Percentiles rank a stretch among this genome's conserved stretches.
phyloP scores from a whole-genome alignment of 2,329 filamentous ascomycete genomes.

The Diaporthe australafricana region DNA sequence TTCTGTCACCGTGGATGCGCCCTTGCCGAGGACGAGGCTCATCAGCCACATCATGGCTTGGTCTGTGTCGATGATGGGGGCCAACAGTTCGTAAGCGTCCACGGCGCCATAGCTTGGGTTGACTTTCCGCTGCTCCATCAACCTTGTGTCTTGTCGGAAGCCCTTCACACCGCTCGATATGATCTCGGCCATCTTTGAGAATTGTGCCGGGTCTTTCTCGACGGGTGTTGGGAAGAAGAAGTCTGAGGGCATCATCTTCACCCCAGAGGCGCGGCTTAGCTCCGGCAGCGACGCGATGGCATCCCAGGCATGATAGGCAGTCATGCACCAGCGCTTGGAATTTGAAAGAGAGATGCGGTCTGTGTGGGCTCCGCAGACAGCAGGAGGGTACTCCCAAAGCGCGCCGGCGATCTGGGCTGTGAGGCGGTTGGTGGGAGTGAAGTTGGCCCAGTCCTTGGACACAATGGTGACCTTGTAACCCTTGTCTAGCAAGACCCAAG shows the following conservation, averaged over 20 bases:
- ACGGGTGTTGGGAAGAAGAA: conserved; percentile 53
- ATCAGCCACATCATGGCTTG: conserved; percentile 55
- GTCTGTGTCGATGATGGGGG: conserved; percentile 60
- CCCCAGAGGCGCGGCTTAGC: conserved; percentile 48
- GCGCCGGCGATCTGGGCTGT: conserved; percentile 60
- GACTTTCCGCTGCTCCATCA: conserved; percentile 50
- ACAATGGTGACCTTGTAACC: conserved; percentile 58
- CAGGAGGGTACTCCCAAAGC: conserved; percentile 59
- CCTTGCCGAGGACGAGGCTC: conserved; percentile 54
- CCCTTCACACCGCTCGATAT: conserved; percentile 51
- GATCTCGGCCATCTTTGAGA: conserved; percentile 54
- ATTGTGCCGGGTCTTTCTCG: conserved; percentile 48
- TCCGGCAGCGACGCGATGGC: conserved; percentile 50
- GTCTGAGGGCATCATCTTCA: conserved; percentile 51
- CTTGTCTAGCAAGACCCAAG: conserved; percentile 57
- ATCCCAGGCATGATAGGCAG: conserved; percentile 54
- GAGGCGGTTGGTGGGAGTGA: conserved; percentile 49
- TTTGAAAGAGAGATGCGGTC: conserved; percentile 53
- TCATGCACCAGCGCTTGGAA: conserved; percentile 55
- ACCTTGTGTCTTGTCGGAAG: conserved; percentile 49
- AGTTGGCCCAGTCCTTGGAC: conserved; percentile 54
- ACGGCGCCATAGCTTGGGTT: conserved; percentile 49
- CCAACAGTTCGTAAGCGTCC: conserved; percentile 57
- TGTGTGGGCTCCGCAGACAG: conserved; percentile 56
- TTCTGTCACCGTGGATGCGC: conserved; percentile 52